These are phyloP conservation scores for Brassica incana DNA, from an alignment of 345 rosid genomes.

Conservation along the genomic window DNA sequence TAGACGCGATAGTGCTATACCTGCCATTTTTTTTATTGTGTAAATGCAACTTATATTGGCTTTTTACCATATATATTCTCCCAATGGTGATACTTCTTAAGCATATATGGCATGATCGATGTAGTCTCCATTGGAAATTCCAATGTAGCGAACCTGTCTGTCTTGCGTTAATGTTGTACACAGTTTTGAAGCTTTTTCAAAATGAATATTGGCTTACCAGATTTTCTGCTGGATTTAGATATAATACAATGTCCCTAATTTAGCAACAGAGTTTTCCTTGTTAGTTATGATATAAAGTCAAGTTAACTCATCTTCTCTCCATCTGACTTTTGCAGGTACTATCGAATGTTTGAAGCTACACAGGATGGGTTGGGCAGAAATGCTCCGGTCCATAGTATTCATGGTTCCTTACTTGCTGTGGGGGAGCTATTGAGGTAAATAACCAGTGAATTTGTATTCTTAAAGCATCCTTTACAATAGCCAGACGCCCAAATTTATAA, in stretches of 20 bases:
- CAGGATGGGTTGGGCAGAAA: slow-evolving; percentile 95
- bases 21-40: neutral
- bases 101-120: slow-evolving; percentile 3
- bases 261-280: slow-evolving; percentile 12
- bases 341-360: slow-evolving; percentile 98
- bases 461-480: slow-evolving; percentile 17
- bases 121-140: slow-evolving; percentile 1
- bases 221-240: neutral
- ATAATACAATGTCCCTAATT: slow-evolving; percentile 1
- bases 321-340: slow-evolving; percentile 63
- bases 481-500: slow-evolving; percentile 2
- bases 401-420: slow-evolving; percentile 98
- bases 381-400: slow-evolving; percentile 96
- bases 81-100: slow-evolving; percentile 9
- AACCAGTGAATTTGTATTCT: slow-evolving; percentile 7
- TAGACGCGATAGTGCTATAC: neutral
- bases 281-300: slow-evolving; percentile 10
- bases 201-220: slow-evolving; percentile 8
- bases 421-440: slow-evolving; percentile 93
- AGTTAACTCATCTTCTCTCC: slow-evolving; percentile 11
- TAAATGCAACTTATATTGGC: neutral
- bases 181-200: slow-evolving; percentile 11
- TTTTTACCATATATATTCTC: neutral
- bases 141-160: neutral
- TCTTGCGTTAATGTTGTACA: slow-evolving; percentile 7